Base-by-base conservation (phyloP, 1,284 basidiomycete species). In the Termitomyces sp. region DNA sequence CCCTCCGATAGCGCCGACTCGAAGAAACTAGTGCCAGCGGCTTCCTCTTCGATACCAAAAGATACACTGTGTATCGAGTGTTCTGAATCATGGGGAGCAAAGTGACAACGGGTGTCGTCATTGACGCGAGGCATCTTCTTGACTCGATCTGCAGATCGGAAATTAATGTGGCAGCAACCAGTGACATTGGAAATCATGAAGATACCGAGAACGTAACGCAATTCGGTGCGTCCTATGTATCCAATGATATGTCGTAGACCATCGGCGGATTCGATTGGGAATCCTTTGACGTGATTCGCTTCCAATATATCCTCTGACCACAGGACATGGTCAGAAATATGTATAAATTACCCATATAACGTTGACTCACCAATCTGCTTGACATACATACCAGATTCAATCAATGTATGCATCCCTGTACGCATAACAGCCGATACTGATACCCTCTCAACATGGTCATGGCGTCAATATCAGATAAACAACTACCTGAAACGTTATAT, bases 401-500 rank as follows among this genome's bases (percentile, higher is more conserved):
- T 79, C 49, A 99, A 73, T 1, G 86, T 84, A 46, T 87, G 75
- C 7, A 98, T 68, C 55, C 92, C 86, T 54, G 78, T 84, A 61
- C 84, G 83, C 95, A 99, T 98, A 28, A 96, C 92, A 56, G 86
- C 80, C 0, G 90, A 88, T 12, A 98, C 96, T 90, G 68, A 50
- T 50, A 26, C 30, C 21, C 36, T n/a, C 3, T 53, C 24, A 48
- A 38, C 40, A 28, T 36, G 31, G 5, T 7, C 58, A 54, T 54
- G 50, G 47, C 24, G 43, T 46, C 46, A 46, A 45, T 10, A 41
- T 15, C 26, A 40, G 17, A 30, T 15, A 34, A 30, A n/a, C 33
- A 64, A 79, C 41, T 65, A 90, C 96, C 94, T 46, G 92, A 83
- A 44, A 94, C 88, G 63, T 96, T 87, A 65, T 91, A 96, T 0